Evolutionary conservation across 768 basidiomycete genomes (phyloP), one percentile per base, ranked within the genome.

Genomic region (Saitozyma podzolica): DNA sequence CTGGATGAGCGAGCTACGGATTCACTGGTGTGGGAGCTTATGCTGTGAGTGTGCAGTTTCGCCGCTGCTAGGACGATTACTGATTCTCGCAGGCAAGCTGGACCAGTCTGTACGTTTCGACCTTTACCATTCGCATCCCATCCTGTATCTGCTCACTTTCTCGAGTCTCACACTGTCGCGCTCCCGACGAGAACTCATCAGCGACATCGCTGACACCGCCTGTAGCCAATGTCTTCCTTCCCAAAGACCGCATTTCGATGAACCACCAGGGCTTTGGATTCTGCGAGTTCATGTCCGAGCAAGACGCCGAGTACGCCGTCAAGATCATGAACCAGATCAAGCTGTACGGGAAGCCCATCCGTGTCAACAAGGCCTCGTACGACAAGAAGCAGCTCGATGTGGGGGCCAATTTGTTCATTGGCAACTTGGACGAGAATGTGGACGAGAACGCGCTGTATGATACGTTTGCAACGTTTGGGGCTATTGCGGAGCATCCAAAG

Each of bases 311-410:
- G 81, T 99, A 99, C 80, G 95, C 93, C 61, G 97, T 95, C 85
- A 96, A 97, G 84, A 97, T 98, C 72, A 97, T 98, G 95, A 99
- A 99, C 79, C 95, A 97, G 84, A 98, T 99, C 78, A 99, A 99
- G 81, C 81, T 99, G 57, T 99, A 90, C 86, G 96, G 96, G 29
- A 98, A 98, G 78, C 96, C 96, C 40, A 96, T 99, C 62, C 85
- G 96, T 68, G 95, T 99, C 67, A 98, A 97, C 85, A 99, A 97
- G 88, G 95, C 95, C 8, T 95, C 92, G 13, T 96, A 93, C 63
- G 95, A 97, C 81, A 92, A 96, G 82, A 96, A 96, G 78, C 93
- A 96, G 81, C 84, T 98, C 41, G 96, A 99, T 74, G 92, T 98
- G 50, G 95, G 95, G 39, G 96, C 96, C 9, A 98, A 99, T 80